Percentiles rank a stretch among this genome's conserved stretches.
phyloP scores from a whole-genome alignment of 192 early-diverging fungal genomes.

The Coemansia sp. region DNA sequence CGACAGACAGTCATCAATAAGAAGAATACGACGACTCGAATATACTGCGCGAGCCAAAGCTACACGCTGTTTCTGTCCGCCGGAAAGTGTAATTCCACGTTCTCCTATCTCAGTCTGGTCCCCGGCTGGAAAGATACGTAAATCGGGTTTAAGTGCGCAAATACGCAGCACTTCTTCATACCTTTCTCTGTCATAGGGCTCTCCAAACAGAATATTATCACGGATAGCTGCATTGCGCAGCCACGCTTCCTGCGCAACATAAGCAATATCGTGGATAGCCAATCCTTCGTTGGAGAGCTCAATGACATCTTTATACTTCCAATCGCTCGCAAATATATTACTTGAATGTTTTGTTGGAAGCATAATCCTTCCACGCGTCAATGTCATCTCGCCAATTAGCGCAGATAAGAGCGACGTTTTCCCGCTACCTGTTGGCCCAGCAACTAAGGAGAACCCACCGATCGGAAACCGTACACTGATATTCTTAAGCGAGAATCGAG shows the following conservation, averaged over 20 bases:
- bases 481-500: constrained; percentile 59
- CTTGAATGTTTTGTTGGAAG: constrained; percentile 10
- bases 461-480: constrained; percentile 65
- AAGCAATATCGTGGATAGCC: constrained; percentile 64
- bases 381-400: constrained; percentile 74
- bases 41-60: constrained; percentile 83
- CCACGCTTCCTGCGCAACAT: constrained; percentile 75
- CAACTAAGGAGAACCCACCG: constrained; percentile 66
- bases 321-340: not conserved
- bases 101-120: constrained; percentile 89
- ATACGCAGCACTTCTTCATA: constrained; percentile 74
- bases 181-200: constrained; percentile 58
- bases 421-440: constrained; percentile 83
- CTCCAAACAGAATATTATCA: constrained; percentile 81
- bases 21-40: constrained; percentile 57
- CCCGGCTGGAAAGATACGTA: constrained; percentile 77
- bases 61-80: constrained; percentile 84
- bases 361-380: constrained; percentile 13
- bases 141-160: constrained; percentile 78
- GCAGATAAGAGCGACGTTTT: constrained; percentile 76
- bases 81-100: constrained; percentile 72
- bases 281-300: constrained; percentile 23
- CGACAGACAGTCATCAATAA: constrained; percentile 83
- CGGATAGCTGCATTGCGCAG: constrained; percentile 68
- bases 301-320: constrained; percentile 9